Conservation (phyloP, 2,329 filamentous ascomycete species). For the Phoma sp. region DNA sequence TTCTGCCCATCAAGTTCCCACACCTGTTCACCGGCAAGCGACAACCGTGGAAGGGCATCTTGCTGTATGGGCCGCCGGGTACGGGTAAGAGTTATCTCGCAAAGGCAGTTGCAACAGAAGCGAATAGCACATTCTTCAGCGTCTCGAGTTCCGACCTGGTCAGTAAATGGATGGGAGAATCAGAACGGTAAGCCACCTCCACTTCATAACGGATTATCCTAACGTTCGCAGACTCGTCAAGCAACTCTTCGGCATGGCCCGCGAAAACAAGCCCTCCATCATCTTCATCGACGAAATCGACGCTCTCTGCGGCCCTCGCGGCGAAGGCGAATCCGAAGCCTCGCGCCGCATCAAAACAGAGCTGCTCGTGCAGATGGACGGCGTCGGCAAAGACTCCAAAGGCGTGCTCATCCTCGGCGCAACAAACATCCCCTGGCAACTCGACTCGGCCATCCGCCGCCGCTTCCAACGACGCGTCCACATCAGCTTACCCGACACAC, state of each 20-base stretch:
- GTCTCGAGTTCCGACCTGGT: slow-evolving; percentile 97
- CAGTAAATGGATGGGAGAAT: slow-evolving; percentile 99
- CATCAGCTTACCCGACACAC: slow-evolving; percentile 87
- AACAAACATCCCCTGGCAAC: slow-evolving; percentile 98
- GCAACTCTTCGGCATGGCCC: slow-evolving; percentile 94
- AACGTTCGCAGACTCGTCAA: slow-evolving; percentile 77
- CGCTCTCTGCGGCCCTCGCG: slow-evolving; percentile 89
- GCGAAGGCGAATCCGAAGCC: slow-evolving; percentile 96
- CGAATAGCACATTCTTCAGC: slow-evolving; percentile 99
- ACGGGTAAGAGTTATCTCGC: slow-evolving; percentile 98
- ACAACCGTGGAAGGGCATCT: slow-evolving; percentile 97
- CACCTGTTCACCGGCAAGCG: slow-evolving; percentile 95
- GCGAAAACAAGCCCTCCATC: slow-evolving; percentile 97
- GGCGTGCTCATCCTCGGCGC: slow-evolving; percentile 94
- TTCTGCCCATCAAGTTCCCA: slow-evolving; percentile 97
- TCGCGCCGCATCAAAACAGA: slow-evolving; percentile 98
- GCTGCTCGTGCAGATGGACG: slow-evolving; percentile 98
- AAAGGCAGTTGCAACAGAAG: slow-evolving; percentile 96
- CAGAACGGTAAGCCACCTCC: slow-evolving; percentile 74
- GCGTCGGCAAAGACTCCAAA: slow-evolving; percentile 93
- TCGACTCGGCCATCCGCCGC: slow-evolving; percentile 92
- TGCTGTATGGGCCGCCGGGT: slow-evolving; percentile 94
- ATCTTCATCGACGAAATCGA: slow-evolving; percentile 99
- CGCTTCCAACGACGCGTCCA: slow-evolving; percentile 97
- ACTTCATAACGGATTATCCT: background rate